Conservation (phyloP, 768 basidiomycete genomes). For the Dioszegia hungarica region DNA sequence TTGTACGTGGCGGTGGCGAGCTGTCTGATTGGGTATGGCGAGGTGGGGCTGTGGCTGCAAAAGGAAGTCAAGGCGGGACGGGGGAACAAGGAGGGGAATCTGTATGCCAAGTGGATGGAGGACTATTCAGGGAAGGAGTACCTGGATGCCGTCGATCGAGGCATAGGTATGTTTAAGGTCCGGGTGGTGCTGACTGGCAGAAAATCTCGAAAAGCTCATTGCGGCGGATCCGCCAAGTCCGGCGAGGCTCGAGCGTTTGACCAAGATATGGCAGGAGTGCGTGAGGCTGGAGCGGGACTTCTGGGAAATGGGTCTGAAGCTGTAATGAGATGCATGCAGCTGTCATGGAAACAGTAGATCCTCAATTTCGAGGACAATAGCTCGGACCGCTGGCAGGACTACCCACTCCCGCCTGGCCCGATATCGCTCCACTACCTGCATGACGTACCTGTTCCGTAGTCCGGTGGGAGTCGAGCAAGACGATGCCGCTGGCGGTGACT, state of each 20-base stretch:
- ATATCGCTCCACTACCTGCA: slow-evolving; percentile 13
- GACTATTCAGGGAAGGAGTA: slow-evolving; percentile 71
- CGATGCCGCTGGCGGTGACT: slow-evolving; percentile 7
- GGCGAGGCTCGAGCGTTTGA: slow-evolving; percentile 61
- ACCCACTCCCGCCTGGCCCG: slow-evolving; percentile 15
- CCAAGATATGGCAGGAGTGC: slow-evolving; percentile 68
- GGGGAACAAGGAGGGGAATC: slow-evolving; percentile 65
- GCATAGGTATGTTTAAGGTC: slow-evolving; percentile 59
- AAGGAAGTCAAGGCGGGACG: slow-evolving; percentile 54
- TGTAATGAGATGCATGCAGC: not conserved
- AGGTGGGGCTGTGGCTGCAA: slow-evolving; percentile 80
- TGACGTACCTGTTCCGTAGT: slow-evolving; percentile 10
- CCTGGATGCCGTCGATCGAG: slow-evolving; percentile 65
- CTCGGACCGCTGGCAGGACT: slow-evolving; percentile 9
- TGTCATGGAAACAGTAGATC: not conserved
- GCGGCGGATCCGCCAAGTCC: slow-evolving; percentile 62
- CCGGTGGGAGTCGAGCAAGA: slow-evolving; percentile 4
- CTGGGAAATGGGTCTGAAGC: slow-evolving; percentile 68
- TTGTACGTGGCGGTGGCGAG: slow-evolving; percentile 76
- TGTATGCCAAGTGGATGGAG: slow-evolving; percentile 57
- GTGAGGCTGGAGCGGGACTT: slow-evolving; percentile 74
- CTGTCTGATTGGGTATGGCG: slow-evolving; percentile 86
- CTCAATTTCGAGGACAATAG: slow-evolving; percentile 10
- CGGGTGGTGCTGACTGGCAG: slow-evolving; percentile 50
- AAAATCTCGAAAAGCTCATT: slow-evolving; percentile 66